A percentile compares a stretch with the other conserved stretches of the same genome.
Conservation (phyloP, 1,139 yeast species). For the Yamadazyma oceani region DNA sequence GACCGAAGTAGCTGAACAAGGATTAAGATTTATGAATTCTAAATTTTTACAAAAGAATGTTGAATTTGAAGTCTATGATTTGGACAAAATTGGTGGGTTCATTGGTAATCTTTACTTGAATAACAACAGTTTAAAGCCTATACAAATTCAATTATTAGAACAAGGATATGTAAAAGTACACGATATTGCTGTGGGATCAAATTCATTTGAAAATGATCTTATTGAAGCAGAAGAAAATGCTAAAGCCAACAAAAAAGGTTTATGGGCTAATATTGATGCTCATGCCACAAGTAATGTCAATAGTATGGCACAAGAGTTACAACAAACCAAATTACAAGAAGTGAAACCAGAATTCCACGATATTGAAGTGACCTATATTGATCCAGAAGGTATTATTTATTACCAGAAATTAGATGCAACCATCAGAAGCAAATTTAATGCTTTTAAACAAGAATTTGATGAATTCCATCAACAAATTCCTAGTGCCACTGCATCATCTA, state of each 20-base stretch:
- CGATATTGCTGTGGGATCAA: conserved; percentile 61
- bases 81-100: conserved; percentile 80
- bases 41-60: conserved; percentile 72
- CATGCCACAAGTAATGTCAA: no score
- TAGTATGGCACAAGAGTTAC: neutral
- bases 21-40: conserved; percentile 54
- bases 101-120: conserved; percentile 67
- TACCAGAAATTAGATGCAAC: conserved; percentile 48
- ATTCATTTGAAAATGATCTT: conserved; percentile 54
- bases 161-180: conserved; percentile 69
- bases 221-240: conserved; percentile 66
- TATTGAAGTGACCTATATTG: conserved; percentile 58
- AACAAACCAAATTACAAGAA: conserved; percentile 7
- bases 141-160: conserved; percentile 60
- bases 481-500: conserved; percentile 37
- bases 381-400: conserved; percentile 47
- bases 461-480: conserved; percentile 43
- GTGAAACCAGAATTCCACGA: conserved; percentile 57
- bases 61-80: conserved; percentile 63
- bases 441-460: conserved; percentile 49
- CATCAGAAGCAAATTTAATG: conserved; percentile 33
- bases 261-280: conserved; percentile 49
- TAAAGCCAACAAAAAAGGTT: conserved; percentile 51
- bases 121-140: conserved; percentile 50
- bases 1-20: conserved; percentile 50